Percentiles rank a stretch among this genome's conserved stretches.
phyloP scores from a whole-genome alignment of 2,329 filamentous ascomycete genomes.

The Didymella sp. region DNA sequence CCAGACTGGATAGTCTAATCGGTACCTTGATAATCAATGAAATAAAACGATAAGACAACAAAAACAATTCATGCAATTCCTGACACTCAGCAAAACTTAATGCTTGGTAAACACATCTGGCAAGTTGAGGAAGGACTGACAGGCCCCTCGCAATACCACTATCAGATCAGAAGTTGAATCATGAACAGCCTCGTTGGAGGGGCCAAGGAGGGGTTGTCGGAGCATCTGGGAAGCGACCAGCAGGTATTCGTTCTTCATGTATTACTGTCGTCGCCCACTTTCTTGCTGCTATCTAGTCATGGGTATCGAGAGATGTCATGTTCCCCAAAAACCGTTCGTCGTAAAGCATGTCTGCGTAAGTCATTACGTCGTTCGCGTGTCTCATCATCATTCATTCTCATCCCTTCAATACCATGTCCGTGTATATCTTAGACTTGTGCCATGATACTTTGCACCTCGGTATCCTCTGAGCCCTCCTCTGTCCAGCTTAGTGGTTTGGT shows the following conservation, averaged over 20 bases:
- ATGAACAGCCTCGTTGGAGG: too few relatives aligned
- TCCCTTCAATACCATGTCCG: not conserved
- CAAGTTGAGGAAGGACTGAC: not conserved
- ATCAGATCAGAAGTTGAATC: not conserved
- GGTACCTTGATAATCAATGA: not conserved
- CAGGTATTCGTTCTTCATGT: not conserved
- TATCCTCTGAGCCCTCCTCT: constrained; percentile 15
- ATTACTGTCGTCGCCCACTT: not conserved
- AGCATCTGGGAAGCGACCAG: not conserved
- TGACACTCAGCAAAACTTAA: too few relatives aligned
- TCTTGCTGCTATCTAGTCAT: constrained; percentile 1
- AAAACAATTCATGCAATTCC: not conserved
- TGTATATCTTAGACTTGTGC: constrained; percentile 31
- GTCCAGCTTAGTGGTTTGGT: constrained; percentile 7
- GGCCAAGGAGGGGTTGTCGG: not conserved
- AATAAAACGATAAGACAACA: not conserved
- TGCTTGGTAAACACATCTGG: not conserved
- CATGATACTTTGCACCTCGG: constrained; percentile 35
- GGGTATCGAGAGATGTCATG: constrained; percentile 3
- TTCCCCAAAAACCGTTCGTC: not conserved
- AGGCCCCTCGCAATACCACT: not conserved
- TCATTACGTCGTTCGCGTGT: not conserved
- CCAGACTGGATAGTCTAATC: not conserved
- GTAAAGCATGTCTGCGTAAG: constrained; percentile 8
- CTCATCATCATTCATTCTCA: not conserved